Percentiles rank a stretch among this genome's conserved stretches.
These are phyloP conservation scores for Scheffersomyces lignosus DNA, from an alignment of 805 yeast genomes.

Conservation along the genomic window DNA sequence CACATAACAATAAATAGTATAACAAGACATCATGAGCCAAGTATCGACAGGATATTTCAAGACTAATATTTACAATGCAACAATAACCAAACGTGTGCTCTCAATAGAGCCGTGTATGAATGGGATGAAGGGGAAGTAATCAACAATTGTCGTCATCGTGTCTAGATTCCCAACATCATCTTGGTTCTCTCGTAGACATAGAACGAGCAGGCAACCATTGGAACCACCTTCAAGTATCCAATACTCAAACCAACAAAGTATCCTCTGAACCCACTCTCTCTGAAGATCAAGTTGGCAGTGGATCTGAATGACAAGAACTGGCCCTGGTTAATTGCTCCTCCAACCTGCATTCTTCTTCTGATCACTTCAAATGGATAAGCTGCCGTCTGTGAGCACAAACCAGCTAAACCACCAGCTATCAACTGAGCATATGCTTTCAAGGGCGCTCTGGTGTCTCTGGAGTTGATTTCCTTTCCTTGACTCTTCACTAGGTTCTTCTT, in stretches of 20 bases:
- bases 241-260: conserved; percentile 93
- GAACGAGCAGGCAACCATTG: conserved; percentile 97
- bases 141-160: too few species aligned
- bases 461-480: conserved; percentile 23
- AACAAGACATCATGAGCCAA: too few species aligned
- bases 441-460: conserved; percentile 55
- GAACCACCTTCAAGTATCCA: conserved; percentile 92
- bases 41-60: too few species aligned
- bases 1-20: too few species aligned
- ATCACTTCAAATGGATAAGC: conserved; percentile 96
- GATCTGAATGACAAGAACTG: conserved; percentile 52
- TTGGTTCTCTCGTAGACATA: conserved; percentile 91
- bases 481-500: conserved; percentile 7
- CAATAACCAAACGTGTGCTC: too few species aligned
- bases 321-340: conserved; percentile 68
- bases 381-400: conserved; percentile 92
- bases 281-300: conserved; percentile 61
- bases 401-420: conserved; percentile 93
- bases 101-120: too few species aligned
- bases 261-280: conserved; percentile 80
- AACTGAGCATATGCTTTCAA: conserved; percentile 90
- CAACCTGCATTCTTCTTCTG: conserved; percentile 93
- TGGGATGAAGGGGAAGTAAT: too few species aligned
- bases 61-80: too few species aligned
- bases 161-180: conserved; percentile 59